Base-by-base conservation (phyloP, 2,329 filamentous ascomycete genomes). In the Fusarium agapanthi region DNA sequence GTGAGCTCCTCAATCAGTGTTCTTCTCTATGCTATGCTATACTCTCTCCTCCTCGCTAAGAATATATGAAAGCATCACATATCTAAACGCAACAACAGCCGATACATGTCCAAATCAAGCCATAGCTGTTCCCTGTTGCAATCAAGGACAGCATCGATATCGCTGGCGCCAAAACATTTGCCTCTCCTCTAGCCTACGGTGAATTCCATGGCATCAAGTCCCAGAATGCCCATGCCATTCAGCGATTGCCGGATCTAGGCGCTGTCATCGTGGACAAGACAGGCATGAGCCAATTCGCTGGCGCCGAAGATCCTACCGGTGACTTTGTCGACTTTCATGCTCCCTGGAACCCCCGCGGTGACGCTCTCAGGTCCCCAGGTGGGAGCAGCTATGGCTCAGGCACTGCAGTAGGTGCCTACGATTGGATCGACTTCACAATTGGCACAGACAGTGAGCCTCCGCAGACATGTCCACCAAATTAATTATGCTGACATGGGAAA, bases 111-210 rank as follows among this genome's bases (percentile, higher is more conserved):
- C 26, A 10, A 30, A 22, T 8, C 7, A 47, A 30, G 44, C 65
- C 1, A 15, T 69, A 5, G 59, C 65, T 2, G 55, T 69, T 13
- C 65, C 65, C 1, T 70, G 50, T 72, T 3, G 53, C 18, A 12
- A 28, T 71, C 18, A 73, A 73, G 24, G 70, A 73, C n/a, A 26
- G 65, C 3, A 65, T 51, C 7, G 59, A 73, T 16, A 40, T 71
- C 5, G 28, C 32, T 15, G 71, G 71, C 2, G 32, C 68, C 63
- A 71, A 59, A 3, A 73, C 56, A 5, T 28, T 28, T 28, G 43
- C 12, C 24, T 14, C 43, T 18, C 22, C 18, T 8, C 26, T 28
- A 7, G 11, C 3, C 18, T 45, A 22, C 0, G 24, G 18, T 20
- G 5, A 28, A 28, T 28, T 28, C 18, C 8, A 15, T 28, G 26